Conservation (phyloP, 345 rosid genomes). For the Eucalyptus cloeziana region DNA sequence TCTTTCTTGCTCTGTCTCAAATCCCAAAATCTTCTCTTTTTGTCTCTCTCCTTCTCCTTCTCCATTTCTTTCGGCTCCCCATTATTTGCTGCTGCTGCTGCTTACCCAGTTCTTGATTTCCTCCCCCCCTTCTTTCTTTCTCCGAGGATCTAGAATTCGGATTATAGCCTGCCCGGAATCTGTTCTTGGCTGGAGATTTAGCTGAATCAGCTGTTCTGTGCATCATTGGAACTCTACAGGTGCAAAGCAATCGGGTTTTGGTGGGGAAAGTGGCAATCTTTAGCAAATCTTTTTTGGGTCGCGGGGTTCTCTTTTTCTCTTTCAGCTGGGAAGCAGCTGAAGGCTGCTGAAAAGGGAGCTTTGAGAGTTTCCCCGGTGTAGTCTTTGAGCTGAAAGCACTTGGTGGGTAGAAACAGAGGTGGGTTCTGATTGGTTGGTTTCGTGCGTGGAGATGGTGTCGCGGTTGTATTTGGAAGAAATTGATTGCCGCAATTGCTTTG, state of each 20-base stretch:
- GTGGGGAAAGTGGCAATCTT: not conserved
- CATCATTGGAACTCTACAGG: not conserved
- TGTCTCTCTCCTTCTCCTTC: slow-evolving; percentile 1
- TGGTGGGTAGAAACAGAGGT: not conserved
- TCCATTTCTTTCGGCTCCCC: not conserved
- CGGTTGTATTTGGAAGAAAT: not conserved
- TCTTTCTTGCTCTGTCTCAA: not conserved
- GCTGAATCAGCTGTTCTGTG: not conserved
- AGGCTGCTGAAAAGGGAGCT: not conserved
- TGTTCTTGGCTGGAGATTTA: not conserved
- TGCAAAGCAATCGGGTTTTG: not conserved
- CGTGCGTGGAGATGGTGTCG: not conserved
- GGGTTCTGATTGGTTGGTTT: not conserved
- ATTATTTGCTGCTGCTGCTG: not conserved
- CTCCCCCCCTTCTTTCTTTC: not conserved
- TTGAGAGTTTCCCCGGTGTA: not conserved
- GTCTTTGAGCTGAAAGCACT: not conserved
- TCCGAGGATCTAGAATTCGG: not conserved
- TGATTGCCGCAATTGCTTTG: not conserved
- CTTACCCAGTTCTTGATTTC: not conserved
- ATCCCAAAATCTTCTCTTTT: slow-evolving; percentile 1
- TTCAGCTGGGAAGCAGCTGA: not conserved
- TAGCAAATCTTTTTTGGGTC: not conserved
- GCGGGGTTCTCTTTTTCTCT: not conserved
- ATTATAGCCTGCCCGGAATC: not conserved